Percentiles rank a stretch among this genome's conserved stretches.
Conservation (phyloP, 257 asterid genomes). For the Lithospermum erythrorhizon region DNA sequence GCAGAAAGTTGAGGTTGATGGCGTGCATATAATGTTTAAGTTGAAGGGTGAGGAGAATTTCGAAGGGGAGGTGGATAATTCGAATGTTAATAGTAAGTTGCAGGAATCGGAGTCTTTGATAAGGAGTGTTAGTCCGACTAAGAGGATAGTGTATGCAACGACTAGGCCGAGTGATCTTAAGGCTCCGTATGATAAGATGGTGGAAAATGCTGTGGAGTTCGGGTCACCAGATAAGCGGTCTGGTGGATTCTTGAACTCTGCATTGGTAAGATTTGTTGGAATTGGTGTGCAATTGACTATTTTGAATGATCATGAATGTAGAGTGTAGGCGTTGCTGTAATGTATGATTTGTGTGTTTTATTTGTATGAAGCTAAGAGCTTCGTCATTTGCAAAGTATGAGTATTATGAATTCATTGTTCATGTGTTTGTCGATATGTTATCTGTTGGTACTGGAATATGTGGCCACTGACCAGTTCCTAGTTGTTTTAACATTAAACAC, state of each 20-base stretch:
- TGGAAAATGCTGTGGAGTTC: slow-evolving; percentile 87
- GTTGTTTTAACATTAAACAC: too few species aligned
- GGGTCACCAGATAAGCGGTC: slow-evolving; percentile 98
- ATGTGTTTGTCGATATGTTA: too few species aligned
- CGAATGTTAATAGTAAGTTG: slow-evolving; percentile 47
- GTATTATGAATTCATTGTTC: too few species aligned
- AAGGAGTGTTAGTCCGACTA: slow-evolving; percentile 56
- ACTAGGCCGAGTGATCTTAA: slow-evolving; percentile 86
- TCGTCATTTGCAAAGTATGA: too few species aligned
- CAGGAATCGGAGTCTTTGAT: slow-evolving; percentile 66
- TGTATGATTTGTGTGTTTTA: too few species aligned
- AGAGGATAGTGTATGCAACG: slow-evolving; percentile 66
- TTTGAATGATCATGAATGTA: not conserved
- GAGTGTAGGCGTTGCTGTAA: too few species aligned
- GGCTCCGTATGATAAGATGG: slow-evolving; percentile 92
- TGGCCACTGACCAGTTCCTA: too few species aligned
- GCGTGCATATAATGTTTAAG: slow-evolving; percentile 85
- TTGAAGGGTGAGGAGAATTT: slow-evolving; percentile 50
- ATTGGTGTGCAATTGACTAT: not conserved
- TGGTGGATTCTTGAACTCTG: slow-evolving; percentile 90
- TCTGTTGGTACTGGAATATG: too few species aligned
- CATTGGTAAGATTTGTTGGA: slow-evolving; percentile 61
- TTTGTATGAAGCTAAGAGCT: too few species aligned
- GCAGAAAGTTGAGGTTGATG: slow-evolving; percentile 97
- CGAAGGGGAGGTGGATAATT: slow-evolving; percentile 44